Percentiles rank a stretch among this genome's conserved stretches.
These are phyloP conservation scores for Geranomyces variabilis DNA, from an alignment of 192 early-diverging fungal genomes.

Conservation along the genomic window DNA sequence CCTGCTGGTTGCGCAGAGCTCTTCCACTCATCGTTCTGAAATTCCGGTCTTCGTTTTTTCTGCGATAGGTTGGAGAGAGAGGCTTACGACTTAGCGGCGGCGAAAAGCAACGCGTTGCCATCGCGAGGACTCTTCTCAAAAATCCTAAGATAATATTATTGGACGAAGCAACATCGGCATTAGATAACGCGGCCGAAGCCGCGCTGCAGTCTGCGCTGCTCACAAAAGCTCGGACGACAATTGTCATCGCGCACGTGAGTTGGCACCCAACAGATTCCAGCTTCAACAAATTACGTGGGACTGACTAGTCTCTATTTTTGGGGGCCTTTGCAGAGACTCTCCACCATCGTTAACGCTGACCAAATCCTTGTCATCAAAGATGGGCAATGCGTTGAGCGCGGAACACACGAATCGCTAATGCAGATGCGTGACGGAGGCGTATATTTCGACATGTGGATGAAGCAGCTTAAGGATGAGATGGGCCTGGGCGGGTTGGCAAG, in stretches of 20 bases:
- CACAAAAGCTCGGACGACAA: constrained; percentile 82
- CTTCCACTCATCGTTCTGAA: too few species aligned
- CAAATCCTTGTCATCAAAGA: constrained; percentile 85
- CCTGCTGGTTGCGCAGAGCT: constrained; percentile 65
- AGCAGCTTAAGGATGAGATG: constrained; percentile 67
- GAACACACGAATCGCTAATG: constrained; percentile 31
- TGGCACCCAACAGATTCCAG: too few species aligned
- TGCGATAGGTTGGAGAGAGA: constrained; percentile 45
- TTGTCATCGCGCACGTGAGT: constrained; percentile 61
- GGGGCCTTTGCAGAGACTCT: constrained; percentile 10
- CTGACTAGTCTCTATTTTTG: too few species aligned
- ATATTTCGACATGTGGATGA: constrained; percentile 94
- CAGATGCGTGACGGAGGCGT: constrained; percentile 51
- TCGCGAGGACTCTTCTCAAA: constrained; percentile 82
- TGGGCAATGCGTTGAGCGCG: constrained; percentile 73
- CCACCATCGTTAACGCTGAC: constrained; percentile 62
- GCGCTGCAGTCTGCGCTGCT: constrained; percentile 82
- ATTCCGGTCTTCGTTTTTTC: too few species aligned
- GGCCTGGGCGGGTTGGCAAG: constrained; percentile 27
- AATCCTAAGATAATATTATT: constrained; percentile 76
- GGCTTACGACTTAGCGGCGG: constrained; percentile 53
- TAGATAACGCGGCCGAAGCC: constrained; percentile 72
- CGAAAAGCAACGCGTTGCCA: constrained; percentile 65
- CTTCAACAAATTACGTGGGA: too few species aligned
- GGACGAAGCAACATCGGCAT: constrained; percentile 83